Percentiles rank a stretch among this genome's conserved stretches.
Evolutionary conservation across 208 protist species (phyloP).

Genomic region (Angomonas ambiguus): DNA sequence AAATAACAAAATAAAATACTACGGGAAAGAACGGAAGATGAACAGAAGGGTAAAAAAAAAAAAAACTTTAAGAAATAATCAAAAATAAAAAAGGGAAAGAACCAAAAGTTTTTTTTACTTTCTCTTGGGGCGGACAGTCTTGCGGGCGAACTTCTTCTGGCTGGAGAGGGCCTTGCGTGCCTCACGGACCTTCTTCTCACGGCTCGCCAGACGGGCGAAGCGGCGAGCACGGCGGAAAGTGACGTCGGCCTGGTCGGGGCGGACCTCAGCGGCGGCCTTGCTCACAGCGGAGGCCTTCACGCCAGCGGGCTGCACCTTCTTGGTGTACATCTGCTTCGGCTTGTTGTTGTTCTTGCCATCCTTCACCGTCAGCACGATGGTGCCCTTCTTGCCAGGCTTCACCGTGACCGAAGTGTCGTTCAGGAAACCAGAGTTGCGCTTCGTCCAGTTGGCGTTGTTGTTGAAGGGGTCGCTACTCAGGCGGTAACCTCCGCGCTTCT

Average conservation of each 20-base stretch:
- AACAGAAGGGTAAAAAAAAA: constrained; percentile 8
- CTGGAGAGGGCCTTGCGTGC: constrained; percentile 78
- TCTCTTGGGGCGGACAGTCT: constrained; percentile 64
- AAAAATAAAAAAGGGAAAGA: background rate
- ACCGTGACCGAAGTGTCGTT: constrained; percentile 66
- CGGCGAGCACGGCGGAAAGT: constrained; percentile 77
- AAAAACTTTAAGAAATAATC: constrained; percentile 5
- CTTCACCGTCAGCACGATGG: constrained; percentile 70
- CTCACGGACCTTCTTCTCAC: constrained; percentile 57
- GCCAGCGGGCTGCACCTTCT: constrained; percentile 54
- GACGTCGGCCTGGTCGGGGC: constrained; percentile 75
- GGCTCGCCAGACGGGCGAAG: constrained; percentile 51
- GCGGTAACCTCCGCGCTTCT: constrained; percentile 76
- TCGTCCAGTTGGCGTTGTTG: constrained; percentile 88
- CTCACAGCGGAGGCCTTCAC: constrained; percentile 72
- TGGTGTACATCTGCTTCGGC: constrained; percentile 74
- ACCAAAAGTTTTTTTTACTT: constrained; percentile 19
- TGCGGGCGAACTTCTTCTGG: constrained; percentile 71
- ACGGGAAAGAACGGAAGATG: background rate
- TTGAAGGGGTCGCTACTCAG: constrained; percentile 86
- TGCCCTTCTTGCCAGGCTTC: constrained; percentile 62
- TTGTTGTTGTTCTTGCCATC: constrained; percentile 65
- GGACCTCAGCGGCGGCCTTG: constrained; percentile 62
- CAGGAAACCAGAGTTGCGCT: constrained; percentile 77
- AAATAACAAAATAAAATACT: background rate